Base-by-base conservation (phyloP, 768 basidiomycete species). In the Fibroporia radiculosa region DNA sequence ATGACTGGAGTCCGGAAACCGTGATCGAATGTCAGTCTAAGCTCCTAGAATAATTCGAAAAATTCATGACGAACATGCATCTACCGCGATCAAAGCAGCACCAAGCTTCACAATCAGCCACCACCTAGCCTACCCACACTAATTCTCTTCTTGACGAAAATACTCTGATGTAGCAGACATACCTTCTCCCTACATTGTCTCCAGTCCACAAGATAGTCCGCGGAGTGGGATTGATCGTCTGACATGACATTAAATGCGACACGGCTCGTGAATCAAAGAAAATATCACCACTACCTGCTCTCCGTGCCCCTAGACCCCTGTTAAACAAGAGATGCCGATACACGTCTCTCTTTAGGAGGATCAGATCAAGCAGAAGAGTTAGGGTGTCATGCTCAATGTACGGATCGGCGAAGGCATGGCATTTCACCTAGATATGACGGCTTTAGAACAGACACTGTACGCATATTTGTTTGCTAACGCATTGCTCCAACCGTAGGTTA, bases 321-420 rank as follows among this genome's bases (percentile, higher is more conserved):
- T 93, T 93, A 55, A 84, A 92, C 24, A 92, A 64, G 14, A 92
- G 62, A 63, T 92, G 89, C 14, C 83, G 72, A 57, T 84, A 91
- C 3, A 91, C 89, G 11, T 77, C 88, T 28, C 82, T 66, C 61
- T 91, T 91, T 19, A 93, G 70, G 19, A 92, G 70, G 40, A 92
- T 83, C 1, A 93, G 71, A 64, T 93, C 90, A 31, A 92, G 70
- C 4, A 86, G 63, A 16, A 91, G 66, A 1, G 78, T 82, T 48
- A 91, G 64, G 0, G 71, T 66, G 59, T 91, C 87, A 49, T 91
- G 82, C 58, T 93, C 89, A 48, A 91, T 85, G 53, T 91, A 92
- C 45, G 86, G 86, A 62, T 93, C 90, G 0, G 81, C 87, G 55
- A 91, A 89, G 22, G 66, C 63, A 28, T 70, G 72, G 56, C 85